Evolutionary conservation across 176 grass and related monocot species (phyloP), one percentile per base, ranked within the genome.

Genomic region (Poa annua): DNA sequence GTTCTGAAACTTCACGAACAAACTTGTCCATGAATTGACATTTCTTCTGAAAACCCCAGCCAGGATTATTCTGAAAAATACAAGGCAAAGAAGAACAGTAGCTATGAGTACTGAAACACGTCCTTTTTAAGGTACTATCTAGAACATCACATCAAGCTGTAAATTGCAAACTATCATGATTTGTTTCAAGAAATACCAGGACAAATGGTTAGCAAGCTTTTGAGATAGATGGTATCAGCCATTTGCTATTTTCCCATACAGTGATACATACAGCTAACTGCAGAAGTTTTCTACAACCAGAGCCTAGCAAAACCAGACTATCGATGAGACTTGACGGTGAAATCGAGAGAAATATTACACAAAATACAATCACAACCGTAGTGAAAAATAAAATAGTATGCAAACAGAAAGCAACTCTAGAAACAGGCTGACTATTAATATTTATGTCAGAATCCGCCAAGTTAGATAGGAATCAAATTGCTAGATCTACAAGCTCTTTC

Each of bases 11-110:
- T 83, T 93, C 91, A 76, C 80, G 74, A 15, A 83, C 89, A 92
- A 95, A 90, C 85, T 95, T 98, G 89, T 96, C 91, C 89, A 93
- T 96, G 81, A 96, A 96, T 39, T 93, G 89, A 21, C 92, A 96
- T 78, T 96, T 96, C 77, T 92, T 93, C 83, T 92, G 65, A 79
- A 89, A 98, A 74, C 87, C 91, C 93, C 75, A 92, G 20, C 91
- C 89, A 71, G 93, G 92, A 86, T 93, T 98, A 79, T 94, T 95
- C 91, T 98, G 83, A 75, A 93, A 84, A 59, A 44, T 48, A 62
- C 16, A 70, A 24, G 24, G 80, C 36, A 81, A 29, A 68, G 60
- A 77, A 36, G 21, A 85, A 74, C 4, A 33, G 39, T 71, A 71
- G 21, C 41, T 29, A 3, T 17, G 59, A 65, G 16, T 52, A 49